Percentiles rank a stretch among this genome's conserved stretches.
Conservation (phyloP, 2,329 filamentous ascomycete species). For the Aspergillus vadensis region DNA sequence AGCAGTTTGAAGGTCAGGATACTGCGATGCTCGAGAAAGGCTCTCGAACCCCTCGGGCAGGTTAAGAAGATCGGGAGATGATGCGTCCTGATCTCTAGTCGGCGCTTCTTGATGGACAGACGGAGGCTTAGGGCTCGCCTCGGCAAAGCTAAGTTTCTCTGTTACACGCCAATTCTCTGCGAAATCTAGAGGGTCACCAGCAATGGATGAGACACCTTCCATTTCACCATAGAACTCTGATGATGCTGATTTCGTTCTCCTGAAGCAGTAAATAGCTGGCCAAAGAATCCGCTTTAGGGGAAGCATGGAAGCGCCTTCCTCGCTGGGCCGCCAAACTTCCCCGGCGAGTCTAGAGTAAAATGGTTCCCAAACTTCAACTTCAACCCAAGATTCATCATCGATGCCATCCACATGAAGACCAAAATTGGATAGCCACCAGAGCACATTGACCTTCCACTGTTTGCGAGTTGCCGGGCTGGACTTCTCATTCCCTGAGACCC, state of each 20-base stretch:
- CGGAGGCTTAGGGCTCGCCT: slow-evolving; percentile 18
- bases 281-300: slow-evolving; percentile 47
- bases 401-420: slow-evolving; percentile 34
- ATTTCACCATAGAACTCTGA: slow-evolving; percentile 21
- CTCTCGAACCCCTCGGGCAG: slow-evolving; percentile 38
- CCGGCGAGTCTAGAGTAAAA: slow-evolving; percentile 42
- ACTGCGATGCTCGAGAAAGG: slow-evolving; percentile 41
- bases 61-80: slow-evolving; percentile 28
- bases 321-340: slow-evolving; percentile 32
- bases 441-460: slow-evolving; percentile 41
- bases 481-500: slow-evolving; percentile 15
- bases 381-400: slow-evolving; percentile 42
- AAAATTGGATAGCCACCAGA: slow-evolving; percentile 42
- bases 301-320: slow-evolving; percentile 31
- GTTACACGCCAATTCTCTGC: slow-evolving; percentile 44
- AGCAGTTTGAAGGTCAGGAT: slow-evolving; percentile 43
- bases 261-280: slow-evolving; percentile 49
- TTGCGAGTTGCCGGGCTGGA: slow-evolving; percentile 22
- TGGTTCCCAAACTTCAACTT: slow-evolving; percentile 45
- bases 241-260: slow-evolving; percentile 29
- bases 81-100: slow-evolving; percentile 27
- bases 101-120: slow-evolving; percentile 25
- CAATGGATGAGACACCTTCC: slow-evolving; percentile 19
- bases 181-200: slow-evolving; percentile 45
- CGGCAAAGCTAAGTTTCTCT: slow-evolving; percentile 27